Base-by-base conservation (phyloP, 2,329 filamentous ascomycete genomes). In the Arthroderma uncinatum region DNA sequence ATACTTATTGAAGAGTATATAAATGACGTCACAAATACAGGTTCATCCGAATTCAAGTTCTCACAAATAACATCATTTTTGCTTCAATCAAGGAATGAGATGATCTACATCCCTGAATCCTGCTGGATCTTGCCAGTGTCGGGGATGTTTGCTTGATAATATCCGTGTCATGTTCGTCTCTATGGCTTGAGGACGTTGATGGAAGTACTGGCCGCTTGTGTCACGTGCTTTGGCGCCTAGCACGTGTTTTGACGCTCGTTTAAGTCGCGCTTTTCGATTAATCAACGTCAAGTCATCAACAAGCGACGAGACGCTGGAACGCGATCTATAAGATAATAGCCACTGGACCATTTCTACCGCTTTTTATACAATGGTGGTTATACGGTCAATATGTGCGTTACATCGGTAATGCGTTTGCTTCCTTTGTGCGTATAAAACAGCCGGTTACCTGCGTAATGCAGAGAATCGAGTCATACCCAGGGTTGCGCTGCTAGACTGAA, bases 181-280 rank as follows among this genome's bases (percentile, higher is more conserved):
- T n/a, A n/a, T n/a, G n/a, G n/a, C n/a, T n/a, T n/a, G n/a, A n/a
- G n/a, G n/a, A n/a, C n/a, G n/a, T n/a, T n/a, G n/a, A n/a, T n/a
- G n/a, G n/a, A n/a, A n/a, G n/a, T n/a, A n/a, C n/a, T 12, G 1
- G 47, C 47, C 12, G 47, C 1, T n/a, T 48, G 23, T 16, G 14
- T 50, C 47, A 50, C 47, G 47, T 50, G 47, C 14, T 50, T 50
- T 50, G 47, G 47, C 47, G 47, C 28, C 25, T 33, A 8, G 5
- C 47, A 30, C 47, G 47, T 50, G 47, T 50, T 50, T 30, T 30
- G 25, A 47, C 19, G 9, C 19, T 12, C 40, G 40, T 21, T 47
- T 25, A 28, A 47, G 21, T 47, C 40, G 21, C 21, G 19, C 4
- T 47, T 19, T 28, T 47, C 47, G 47, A 8, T 8, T 30, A 7